Base-by-base conservation (phyloP, 805 yeast species). In the Saturnispora gosingensis region DNA sequence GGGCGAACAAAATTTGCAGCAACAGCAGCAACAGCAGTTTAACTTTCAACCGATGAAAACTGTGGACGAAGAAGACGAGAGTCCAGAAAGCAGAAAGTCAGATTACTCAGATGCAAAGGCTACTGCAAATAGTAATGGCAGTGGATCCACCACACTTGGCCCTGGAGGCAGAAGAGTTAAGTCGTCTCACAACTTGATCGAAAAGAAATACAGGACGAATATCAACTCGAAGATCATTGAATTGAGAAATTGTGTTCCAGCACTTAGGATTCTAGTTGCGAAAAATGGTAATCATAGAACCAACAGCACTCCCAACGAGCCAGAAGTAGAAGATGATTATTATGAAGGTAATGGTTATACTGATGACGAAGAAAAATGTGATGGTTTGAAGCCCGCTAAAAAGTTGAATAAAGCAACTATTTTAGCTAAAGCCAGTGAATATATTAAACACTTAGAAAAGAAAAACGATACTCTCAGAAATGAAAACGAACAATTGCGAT, bases 351-450 rank as follows among this genome's bases (percentile, higher is more conserved):
- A 80, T 55, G 82, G 82, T 45, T 73, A 73, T 56, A 67, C 79
- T 53, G 85, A 80, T 56, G 84, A 73, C 43, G 73, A 67, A 43
- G 58, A 62, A 46, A 77, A 80, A 55, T 68, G 85, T 59, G 91
- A 85, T 63, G 91, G 91, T 2, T 71, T 85, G 53, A 77, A 79
- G 46, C 90, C 91, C 0, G 91, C 95, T 4, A 75, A 78, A 55
- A 85, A 85, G 59, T 70, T 85, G 55, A 85, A 85, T 65, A 85
- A 85, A 62, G 93, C 91, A 2, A 80, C 86, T 15, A 84, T 85
- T 46, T 69, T 85, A 54, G 72, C 85, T 27, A 85, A 85, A 60
- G 87, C 91, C 1, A 80, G 85, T 3, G 93, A 85, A 63, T 85
- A 85, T 61, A 85, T 85, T 56, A 78, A 76, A 57, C 90, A 85